These are phyloP conservation scores for Sugiyamaella americana DNA, from an alignment of 805 yeast genomes.

Conservation along the genomic window DNA sequence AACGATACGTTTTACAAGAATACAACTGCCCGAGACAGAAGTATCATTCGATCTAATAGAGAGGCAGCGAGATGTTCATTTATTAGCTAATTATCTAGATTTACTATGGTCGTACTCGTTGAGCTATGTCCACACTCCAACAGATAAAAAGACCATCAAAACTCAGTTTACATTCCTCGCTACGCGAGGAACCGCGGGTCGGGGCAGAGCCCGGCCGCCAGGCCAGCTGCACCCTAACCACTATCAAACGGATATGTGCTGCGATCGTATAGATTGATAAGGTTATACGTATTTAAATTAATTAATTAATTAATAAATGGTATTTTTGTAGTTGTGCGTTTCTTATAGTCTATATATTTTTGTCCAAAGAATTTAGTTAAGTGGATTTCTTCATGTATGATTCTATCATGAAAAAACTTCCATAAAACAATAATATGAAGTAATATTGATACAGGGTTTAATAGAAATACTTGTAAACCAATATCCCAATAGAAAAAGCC, in stretches of 20 bases:
- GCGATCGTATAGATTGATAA: no score
- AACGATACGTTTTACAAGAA: no score
- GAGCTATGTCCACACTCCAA: no score
- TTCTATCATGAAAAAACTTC: conserved; percentile 63
- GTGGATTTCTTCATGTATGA: conserved; percentile 59
- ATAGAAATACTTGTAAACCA: conserved; percentile 68
- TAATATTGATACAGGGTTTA: conserved; percentile 55
- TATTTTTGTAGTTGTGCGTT: conserved; percentile 49
- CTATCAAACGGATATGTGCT: no score
- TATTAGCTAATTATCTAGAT: no score
- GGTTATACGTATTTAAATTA: no score
- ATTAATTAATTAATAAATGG: conserved; percentile 45
- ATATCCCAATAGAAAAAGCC: conserved; percentile 94
- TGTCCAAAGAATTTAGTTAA: conserved; percentile 65
- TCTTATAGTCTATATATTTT: conserved; percentile 51
- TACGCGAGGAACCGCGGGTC: neutral
- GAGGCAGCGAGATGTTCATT: no score
- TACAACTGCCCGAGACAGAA: no score
- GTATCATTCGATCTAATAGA: no score
- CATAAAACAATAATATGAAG: conserved; percentile 55
- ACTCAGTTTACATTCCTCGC: neutral
- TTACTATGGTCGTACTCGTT: no score
- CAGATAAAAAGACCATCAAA: neutral
- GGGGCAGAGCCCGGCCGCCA: neutral
- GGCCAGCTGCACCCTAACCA: no score